Conservation (phyloP, 345 rosid genomes). For the Gossypium australe region DNA sequence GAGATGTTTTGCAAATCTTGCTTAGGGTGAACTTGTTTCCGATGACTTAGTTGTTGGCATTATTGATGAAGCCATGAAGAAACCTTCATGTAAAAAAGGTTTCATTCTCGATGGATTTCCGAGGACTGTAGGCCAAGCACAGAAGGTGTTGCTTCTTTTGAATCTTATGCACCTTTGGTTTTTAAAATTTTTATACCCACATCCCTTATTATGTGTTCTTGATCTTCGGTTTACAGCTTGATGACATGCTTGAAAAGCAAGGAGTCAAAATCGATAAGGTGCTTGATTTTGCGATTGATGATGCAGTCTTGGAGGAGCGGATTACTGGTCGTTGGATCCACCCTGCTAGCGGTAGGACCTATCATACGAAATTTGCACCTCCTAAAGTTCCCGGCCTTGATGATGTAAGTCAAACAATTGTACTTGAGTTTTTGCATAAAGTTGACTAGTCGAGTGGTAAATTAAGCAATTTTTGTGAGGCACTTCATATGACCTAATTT, state of each 20-base stretch:
- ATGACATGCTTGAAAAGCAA: constrained; percentile 81
- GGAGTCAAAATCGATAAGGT: constrained; percentile 76
- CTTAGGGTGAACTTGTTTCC: constrained; percentile 88
- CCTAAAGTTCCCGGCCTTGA: constrained; percentile 73
- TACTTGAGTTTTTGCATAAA: neutral
- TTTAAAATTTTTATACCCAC: neutral
- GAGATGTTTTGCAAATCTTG: constrained; percentile 14
- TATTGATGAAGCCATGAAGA: constrained; percentile 92
- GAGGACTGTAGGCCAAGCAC: constrained; percentile 81
- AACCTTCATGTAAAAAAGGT: constrained; percentile 88
- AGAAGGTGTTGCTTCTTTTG: constrained; percentile 48
- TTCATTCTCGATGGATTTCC: constrained; percentile 96
- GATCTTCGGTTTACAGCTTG: constrained; percentile 48
- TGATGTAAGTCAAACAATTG: constrained; percentile 59
- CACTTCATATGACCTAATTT: neutral
- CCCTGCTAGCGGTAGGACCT: constrained; percentile 91
- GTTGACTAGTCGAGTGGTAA: neutral
- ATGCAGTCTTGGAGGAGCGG: constrained; percentile 90
- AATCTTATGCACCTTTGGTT: neutral
- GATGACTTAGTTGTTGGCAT: constrained; percentile 95
- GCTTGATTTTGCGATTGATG: constrained; percentile 81
- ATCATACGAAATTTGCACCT: constrained; percentile 85
- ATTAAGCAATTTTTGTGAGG: neutral
- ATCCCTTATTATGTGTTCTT: neutral
- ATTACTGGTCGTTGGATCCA: constrained; percentile 98